phyloP scores from a whole-genome alignment of 2,329 filamentous ascomycete genomes.

The Lomentospora prolificans region DNA sequence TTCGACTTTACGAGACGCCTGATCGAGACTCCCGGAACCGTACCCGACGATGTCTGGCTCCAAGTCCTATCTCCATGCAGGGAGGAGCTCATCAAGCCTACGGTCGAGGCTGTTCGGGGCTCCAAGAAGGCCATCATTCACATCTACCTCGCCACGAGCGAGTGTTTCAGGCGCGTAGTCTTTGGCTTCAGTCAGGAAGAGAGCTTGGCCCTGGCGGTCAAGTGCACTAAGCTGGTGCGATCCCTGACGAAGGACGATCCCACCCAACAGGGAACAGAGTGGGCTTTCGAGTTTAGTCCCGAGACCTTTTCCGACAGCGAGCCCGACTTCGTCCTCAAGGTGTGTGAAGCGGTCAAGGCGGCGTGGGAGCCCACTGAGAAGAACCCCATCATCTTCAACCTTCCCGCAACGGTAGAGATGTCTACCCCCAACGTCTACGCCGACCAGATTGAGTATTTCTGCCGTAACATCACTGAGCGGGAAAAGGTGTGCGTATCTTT shows the following conservation, averaged over 20 bases:
- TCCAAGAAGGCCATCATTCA: constrained; percentile 91
- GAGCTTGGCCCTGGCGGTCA: constrained; percentile 69
- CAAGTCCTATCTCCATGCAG: constrained; percentile 90
- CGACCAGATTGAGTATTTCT: constrained; percentile 95
- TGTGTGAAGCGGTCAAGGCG: constrained; percentile 88
- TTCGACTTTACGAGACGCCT: constrained; percentile 83
- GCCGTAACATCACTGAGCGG: constrained; percentile 69
- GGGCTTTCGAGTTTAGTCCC: constrained; percentile 76
- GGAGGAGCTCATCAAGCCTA: constrained; percentile 79
- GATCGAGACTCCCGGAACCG: constrained; percentile 71
- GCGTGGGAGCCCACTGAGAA: constrained; percentile 74
- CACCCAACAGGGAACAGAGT: constrained; percentile 46
- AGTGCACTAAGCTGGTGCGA: constrained; percentile 76
- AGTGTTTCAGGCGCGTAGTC: constrained; percentile 86
- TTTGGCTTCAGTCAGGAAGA: constrained; percentile 82
- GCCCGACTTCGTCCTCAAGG: constrained; percentile 69
- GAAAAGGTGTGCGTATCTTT: constrained; percentile 84
- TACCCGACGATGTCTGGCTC: constrained; percentile 83
- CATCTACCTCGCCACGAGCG: constrained; percentile 91
- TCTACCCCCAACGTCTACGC: constrained; percentile 91
- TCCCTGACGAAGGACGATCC: constrained; percentile 79
- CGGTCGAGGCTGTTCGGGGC: constrained; percentile 79
- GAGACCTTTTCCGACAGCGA: constrained; percentile 87
- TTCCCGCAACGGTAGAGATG: constrained; percentile 94
- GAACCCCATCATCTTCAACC: constrained; percentile 88